Conservation (phyloP, 1,284 basidiomycete species). For the Dichomitus squalens region DNA sequence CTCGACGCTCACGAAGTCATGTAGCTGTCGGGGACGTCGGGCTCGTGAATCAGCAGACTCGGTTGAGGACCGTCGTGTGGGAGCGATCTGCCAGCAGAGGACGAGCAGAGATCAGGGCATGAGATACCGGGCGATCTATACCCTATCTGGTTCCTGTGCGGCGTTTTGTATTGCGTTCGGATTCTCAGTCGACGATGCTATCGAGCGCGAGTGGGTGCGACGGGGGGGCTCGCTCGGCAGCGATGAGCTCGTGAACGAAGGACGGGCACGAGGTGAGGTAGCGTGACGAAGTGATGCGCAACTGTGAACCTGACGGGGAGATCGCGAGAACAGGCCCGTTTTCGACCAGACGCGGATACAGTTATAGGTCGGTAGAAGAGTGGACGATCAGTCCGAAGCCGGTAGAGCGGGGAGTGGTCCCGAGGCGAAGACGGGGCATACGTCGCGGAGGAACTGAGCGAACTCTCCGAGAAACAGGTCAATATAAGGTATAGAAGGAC, state of each 20-base stretch:
- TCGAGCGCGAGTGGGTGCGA: no score
- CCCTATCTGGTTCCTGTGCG: neutral
- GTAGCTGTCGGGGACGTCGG: neutral
- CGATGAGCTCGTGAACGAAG: no score
- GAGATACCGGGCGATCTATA: neutral
- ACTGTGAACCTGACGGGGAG: no score
- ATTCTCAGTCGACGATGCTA: no score
- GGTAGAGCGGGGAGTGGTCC: no score
- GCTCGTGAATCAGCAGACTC: neutral
- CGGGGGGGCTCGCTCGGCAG: no score
- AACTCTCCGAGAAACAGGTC: neutral
- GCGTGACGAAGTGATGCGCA: no score
- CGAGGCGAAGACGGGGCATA: neutral
- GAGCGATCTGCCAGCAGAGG: constrained; percentile 2
- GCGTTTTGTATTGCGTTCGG: neutral
- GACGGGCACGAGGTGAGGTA: no score
- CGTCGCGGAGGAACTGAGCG: neutral
- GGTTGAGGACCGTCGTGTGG: constrained; percentile 3
- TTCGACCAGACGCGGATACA: no score
- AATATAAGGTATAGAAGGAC: neutral
- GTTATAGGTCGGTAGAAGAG: no score
- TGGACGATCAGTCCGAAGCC: no score
- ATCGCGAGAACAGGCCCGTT: no score
- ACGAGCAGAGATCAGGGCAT: neutral
- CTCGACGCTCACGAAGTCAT: neutral